Evolutionary conservation across 331 rosid species (phyloP).

Genomic region (Stylosanthes scabra): DNA sequence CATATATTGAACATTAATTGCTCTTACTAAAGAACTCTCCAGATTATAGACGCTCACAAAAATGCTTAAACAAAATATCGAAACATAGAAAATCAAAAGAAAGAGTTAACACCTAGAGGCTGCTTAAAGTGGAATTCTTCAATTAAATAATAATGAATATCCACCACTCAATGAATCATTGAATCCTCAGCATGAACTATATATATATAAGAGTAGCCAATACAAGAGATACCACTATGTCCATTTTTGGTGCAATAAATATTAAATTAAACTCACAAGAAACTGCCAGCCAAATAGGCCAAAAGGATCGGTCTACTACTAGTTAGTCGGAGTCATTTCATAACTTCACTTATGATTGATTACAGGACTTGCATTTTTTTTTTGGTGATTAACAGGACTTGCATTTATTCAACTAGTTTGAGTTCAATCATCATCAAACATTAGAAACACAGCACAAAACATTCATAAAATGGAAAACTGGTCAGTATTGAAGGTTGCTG

Average conservation of each 20-base stretch:
- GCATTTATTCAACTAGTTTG: conserved; percentile 13
- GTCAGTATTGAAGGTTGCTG: conserved; percentile 27
- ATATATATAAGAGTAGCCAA: background rate
- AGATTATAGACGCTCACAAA: conserved; percentile 23
- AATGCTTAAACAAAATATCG: conserved; percentile 15
- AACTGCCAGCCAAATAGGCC: background rate
- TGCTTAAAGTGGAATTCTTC: background rate
- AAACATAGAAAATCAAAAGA: conserved; percentile 29
- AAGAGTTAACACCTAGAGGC: conserved; percentile 1
- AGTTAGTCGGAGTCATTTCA: conserved; percentile 26
- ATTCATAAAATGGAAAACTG: conserved; percentile 31
- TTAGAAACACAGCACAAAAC: conserved; percentile 8
- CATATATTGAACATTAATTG: background rate
- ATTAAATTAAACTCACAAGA: conserved; percentile 6
- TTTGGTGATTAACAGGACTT: too few relatives aligned
- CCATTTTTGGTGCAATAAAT: too few relatives aligned
- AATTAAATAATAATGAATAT: conserved; percentile 20
- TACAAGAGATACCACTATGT: too few relatives aligned
- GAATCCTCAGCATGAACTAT: conserved; percentile 19
- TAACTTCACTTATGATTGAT: conserved; percentile 23
- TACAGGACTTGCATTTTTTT: too few relatives aligned
- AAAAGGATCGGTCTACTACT: background rate
- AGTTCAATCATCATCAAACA: conserved; percentile 24
- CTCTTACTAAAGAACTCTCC: background rate
- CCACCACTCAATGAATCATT: conserved; percentile 17